Percentiles rank a stretch among this genome's conserved stretches.
phyloP scores from a whole-genome alignment of 768 basidiomycete species.

The Candolleomyces aberdarensis region DNA sequence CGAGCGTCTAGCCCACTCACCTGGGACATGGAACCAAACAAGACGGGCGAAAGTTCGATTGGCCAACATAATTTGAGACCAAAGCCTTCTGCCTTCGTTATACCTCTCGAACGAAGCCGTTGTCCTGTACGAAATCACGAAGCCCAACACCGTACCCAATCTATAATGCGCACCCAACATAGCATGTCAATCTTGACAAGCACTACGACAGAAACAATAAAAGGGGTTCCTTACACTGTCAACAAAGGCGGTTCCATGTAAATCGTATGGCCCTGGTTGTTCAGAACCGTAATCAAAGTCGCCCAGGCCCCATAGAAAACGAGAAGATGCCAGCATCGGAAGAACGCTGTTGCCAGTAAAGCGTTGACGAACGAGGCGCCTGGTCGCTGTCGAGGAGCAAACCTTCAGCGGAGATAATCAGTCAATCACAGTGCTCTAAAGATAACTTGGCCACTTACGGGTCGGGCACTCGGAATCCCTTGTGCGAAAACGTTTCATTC shows the following conservation, averaged over 20 bases:
- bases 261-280: slow-evolving; percentile 35
- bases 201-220: neutral
- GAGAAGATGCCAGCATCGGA: slow-evolving; percentile 66
- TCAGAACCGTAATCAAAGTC: slow-evolving; percentile 44
- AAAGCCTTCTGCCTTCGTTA: slow-evolving; percentile 66
- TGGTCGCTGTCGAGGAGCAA: slow-evolving; percentile 36
- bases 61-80: slow-evolving; percentile 65
- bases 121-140: slow-evolving; percentile 69
- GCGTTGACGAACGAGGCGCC: slow-evolving; percentile 38
- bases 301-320: slow-evolving; percentile 51
- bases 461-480: slow-evolving; percentile 35
- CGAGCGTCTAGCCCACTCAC: slow-evolving; percentile 27
- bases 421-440: neutral
- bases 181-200: neutral
- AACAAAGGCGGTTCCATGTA: slow-evolving; percentile 52
- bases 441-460: slow-evolving; percentile 28
- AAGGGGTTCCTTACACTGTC: slow-evolving; percentile 51
- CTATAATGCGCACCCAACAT: slow-evolving; percentile 18
- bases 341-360: slow-evolving; percentile 42
- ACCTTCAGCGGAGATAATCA: slow-evolving; percentile 17
- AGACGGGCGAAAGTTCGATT: slow-evolving; percentile 57
- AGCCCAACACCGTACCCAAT: slow-evolving; percentile 67
- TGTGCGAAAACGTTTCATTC: slow-evolving; percentile 27
- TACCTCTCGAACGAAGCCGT: slow-evolving; percentile 75
- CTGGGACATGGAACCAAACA: slow-evolving; percentile 67